Evolutionary conservation across 352 stramenopile genomes (phyloP).

Genomic region (Pythium pyrilobum): DNA sequence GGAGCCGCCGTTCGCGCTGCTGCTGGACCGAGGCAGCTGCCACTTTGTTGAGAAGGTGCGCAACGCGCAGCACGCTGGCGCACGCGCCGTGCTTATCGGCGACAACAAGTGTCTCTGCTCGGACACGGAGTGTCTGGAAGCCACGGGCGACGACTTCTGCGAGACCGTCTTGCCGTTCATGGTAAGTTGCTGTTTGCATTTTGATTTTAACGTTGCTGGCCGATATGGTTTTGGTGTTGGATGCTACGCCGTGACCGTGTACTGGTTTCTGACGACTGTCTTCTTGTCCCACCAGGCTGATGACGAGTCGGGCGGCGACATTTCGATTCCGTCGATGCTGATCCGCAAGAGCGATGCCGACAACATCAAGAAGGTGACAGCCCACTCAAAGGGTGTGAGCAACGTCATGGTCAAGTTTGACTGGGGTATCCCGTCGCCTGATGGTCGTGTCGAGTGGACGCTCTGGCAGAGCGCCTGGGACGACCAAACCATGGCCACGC

Average conservation of each 20-base stretch:
- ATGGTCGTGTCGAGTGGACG: conserved; percentile 96
- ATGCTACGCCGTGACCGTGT: too few relatives aligned
- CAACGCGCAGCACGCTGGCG: conserved; percentile 88
- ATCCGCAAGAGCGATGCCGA: conserved; percentile 94
- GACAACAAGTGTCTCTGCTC: conserved; percentile 96
- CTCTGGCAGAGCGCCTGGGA: conserved; percentile 96
- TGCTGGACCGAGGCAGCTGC: conserved; percentile 95
- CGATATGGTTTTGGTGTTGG: background rate
- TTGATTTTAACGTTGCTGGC: conserved; percentile 4
- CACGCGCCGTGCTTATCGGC: conserved; percentile 93
- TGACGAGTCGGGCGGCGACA: conserved; percentile 94
- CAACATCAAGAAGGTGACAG: conserved; percentile 87
- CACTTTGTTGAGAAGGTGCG: conserved; percentile 96
- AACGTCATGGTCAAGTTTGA: conserved; percentile 94
- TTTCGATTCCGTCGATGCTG: conserved; percentile 96
- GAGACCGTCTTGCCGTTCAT: conserved; percentile 87
- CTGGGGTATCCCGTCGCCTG: conserved; percentile 91
- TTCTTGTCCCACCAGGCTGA: conserved; percentile 60
- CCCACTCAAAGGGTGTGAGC: conserved; percentile 80
- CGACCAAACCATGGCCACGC: conserved; percentile 60
- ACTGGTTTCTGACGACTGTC: background rate
- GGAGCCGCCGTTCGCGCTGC: conserved; percentile 92
- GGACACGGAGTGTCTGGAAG: conserved; percentile 67
- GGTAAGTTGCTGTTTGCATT: conserved; percentile 17
- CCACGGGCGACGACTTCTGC: conserved; percentile 78